Conservation (phyloP, 257 asterid genomes). For the Forsythia viridissima region DNA sequence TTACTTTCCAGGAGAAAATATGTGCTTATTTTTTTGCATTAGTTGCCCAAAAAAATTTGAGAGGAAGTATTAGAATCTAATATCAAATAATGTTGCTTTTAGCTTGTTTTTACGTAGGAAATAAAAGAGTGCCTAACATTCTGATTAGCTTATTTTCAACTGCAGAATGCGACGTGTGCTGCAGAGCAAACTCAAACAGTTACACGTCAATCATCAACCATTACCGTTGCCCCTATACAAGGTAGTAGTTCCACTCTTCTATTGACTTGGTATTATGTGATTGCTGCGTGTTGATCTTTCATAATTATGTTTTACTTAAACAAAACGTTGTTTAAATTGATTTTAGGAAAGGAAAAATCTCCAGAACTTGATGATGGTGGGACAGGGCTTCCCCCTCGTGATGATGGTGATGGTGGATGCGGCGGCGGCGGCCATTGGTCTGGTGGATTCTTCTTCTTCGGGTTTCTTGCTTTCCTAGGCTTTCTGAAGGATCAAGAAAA, state of each 20-base stretch:
- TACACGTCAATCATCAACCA: slow-evolving; percentile 81
- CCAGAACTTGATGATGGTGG: slow-evolving; percentile 98
- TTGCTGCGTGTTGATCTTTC: not conserved
- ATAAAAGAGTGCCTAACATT: not conserved
- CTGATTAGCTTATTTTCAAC: not conserved
- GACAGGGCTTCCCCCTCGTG: slow-evolving; percentile 80
- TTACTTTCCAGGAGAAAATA: no score
- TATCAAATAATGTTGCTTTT: not conserved
- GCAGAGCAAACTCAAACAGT: slow-evolving; percentile 88
- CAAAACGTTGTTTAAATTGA: slow-evolving; percentile 8
- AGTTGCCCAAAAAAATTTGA: no score
- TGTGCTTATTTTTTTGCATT: no score
- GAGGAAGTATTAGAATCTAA: not conserved
- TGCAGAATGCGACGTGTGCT: slow-evolving; percentile 78
- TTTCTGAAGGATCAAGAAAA: slow-evolving; percentile 68
- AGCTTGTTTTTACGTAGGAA: not conserved
- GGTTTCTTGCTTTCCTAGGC: slow-evolving; percentile 74
- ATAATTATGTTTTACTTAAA: no score
- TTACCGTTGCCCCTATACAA: slow-evolving; percentile 85
- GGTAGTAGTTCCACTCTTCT: slow-evolving; percentile 26
- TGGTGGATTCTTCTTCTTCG: slow-evolving; percentile 88
- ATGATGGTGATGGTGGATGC: slow-evolving; percentile 82
- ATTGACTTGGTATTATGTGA: not conserved
- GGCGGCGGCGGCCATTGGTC: slow-evolving; percentile 82
- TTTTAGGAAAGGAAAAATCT: slow-evolving; percentile 78